phyloP scores from a whole-genome alignment of 805 yeast genomes.

The Grigorovia yakushimaensis region DNA sequence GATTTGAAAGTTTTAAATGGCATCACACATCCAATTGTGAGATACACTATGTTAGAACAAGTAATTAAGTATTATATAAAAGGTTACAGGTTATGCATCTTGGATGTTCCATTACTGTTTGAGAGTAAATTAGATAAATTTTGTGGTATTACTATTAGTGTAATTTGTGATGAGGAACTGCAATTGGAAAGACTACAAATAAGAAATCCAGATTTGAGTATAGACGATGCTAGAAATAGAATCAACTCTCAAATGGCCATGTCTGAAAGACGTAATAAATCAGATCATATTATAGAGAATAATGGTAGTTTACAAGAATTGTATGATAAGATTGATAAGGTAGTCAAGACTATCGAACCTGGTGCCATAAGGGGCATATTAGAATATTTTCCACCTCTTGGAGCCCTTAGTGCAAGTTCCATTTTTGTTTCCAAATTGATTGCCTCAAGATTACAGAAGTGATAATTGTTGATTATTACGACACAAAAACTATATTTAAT shows the following conservation, averaged over 20 bases:
- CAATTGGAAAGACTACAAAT: constrained; percentile 55
- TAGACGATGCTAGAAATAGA: constrained; percentile 60
- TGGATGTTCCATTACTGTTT: constrained; percentile 86
- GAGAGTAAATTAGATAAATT: constrained; percentile 62
- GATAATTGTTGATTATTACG: not conserved
- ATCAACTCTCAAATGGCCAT: constrained; percentile 69
- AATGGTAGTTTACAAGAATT: constrained; percentile 37
- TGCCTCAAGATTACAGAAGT: constrained; percentile 3
- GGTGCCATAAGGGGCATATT: constrained; percentile 19
- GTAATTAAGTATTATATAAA: constrained; percentile 47
- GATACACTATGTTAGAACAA: constrained; percentile 47
- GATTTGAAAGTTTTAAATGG: constrained; percentile 54
- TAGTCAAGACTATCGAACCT: constrained; percentile 35
- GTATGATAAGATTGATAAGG: constrained; percentile 33
- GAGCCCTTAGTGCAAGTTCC: constrained; percentile 25
- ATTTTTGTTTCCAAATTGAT: constrained; percentile 19
- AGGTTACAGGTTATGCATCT: constrained; percentile 50
- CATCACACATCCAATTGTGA: constrained; percentile 83
- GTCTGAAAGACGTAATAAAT: constrained; percentile 42
- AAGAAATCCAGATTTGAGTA: constrained; percentile 59
- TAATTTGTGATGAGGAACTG: constrained; percentile 44
- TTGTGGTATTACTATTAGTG: constrained; percentile 66
- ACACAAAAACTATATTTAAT: not conserved
- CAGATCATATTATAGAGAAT: constrained; percentile 66
- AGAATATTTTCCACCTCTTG: constrained; percentile 37